Evolutionary conservation across 1,284 basidiomycete genomes (phyloP), one percentile per base, ranked within the genome.

Genomic region (Trichosporon inkin): DNA sequence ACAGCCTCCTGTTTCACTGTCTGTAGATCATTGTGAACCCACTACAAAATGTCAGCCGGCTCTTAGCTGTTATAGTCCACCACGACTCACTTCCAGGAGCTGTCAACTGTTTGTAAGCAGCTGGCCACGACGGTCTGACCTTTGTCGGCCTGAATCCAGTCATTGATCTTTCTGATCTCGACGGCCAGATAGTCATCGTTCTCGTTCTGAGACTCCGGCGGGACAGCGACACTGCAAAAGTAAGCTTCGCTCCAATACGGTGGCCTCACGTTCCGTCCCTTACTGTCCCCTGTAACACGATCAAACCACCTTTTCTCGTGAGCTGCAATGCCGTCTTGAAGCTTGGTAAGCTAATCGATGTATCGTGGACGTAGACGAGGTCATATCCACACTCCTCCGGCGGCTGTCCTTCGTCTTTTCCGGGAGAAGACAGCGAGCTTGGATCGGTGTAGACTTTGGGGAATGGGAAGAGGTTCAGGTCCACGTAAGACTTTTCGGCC

Each of bases 311-410:
- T 39, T 68, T 70, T 52, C 69, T 60, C 8, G 66, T 62, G 19
- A 76, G 53, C 53, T 72, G 61, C 22, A 77, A 57, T 14, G 60
- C 58, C 34, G 44, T 77, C 70, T 6, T 62, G 17, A 57, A 74
- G 73, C 62, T 76, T 74, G 49, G 69, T 70, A 51, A 63, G 56
- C 19, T 69, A 68, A 35, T 62, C 56, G 49, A 76, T 44, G 75
- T 69, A 20, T 73, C 75, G 65, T 77, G 74, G 34, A 77, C 71
- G 51, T 75, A 77, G 2, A 72, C 65, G 28, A 77, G 51, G 60
- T 77, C 75, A 55, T 77, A 77, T 2, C 67, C 69, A 6, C 61
- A 53, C 36, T 70, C 62, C 1, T 66, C 37, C 6, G 41, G 40
- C 1, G 58, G 51, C 1, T 63, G n/a, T 2, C 64, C 66, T 19